These are phyloP conservation scores for Geotrichum bryndzae DNA, from an alignment of 1,139 yeast species.

Conservation along the genomic window DNA sequence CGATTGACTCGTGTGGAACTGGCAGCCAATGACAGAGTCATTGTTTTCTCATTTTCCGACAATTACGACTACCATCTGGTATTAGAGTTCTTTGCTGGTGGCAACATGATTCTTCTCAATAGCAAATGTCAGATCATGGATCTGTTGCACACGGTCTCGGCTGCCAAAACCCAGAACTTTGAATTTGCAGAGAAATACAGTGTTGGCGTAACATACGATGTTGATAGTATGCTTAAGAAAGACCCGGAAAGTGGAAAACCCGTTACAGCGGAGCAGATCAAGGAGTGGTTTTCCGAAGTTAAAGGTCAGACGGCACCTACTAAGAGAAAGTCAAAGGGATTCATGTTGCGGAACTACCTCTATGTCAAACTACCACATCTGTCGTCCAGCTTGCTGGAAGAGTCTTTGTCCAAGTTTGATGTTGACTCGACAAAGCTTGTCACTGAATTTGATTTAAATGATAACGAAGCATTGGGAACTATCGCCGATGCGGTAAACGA, in stretches of 20 bases:
- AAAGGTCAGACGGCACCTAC: slow-evolving; percentile 21
- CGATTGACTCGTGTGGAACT: slow-evolving; percentile 69
- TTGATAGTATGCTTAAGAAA: slow-evolving; percentile 9
- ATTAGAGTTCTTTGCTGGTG: slow-evolving; percentile 90
- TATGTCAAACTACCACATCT: slow-evolving; percentile 67
- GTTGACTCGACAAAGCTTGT: slow-evolving; percentile 42
- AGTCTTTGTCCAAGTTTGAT: slow-evolving; percentile 43
- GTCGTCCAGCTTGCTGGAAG: slow-evolving; percentile 71
- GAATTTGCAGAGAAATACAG: slow-evolving; percentile 19
- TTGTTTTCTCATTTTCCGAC: slow-evolving; percentile 76
- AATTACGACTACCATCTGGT: slow-evolving; percentile 68
- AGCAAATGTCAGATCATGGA: slow-evolving; percentile 56
- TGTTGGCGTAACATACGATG: slow-evolving; percentile 23
- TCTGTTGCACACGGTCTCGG: slow-evolving; percentile 30
- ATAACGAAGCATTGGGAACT: slow-evolving; percentile 18
- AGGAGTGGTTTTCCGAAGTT: slow-evolving; percentile 47
- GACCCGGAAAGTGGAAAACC: background rate
- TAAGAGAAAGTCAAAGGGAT: slow-evolving; percentile 30
- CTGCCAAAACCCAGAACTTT: slow-evolving; percentile 6
- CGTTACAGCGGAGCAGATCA: slow-evolving; percentile 39
- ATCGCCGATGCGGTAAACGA: slow-evolving; percentile 45
- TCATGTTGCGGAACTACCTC: slow-evolving; percentile 63
- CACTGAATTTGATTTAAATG: slow-evolving; percentile 22
- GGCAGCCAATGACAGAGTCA: slow-evolving; percentile 69
- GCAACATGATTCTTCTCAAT: slow-evolving; percentile 70